Conservation (phyloP, 495 filamentous ascomycete species). For the Penicillium silybi region DNA sequence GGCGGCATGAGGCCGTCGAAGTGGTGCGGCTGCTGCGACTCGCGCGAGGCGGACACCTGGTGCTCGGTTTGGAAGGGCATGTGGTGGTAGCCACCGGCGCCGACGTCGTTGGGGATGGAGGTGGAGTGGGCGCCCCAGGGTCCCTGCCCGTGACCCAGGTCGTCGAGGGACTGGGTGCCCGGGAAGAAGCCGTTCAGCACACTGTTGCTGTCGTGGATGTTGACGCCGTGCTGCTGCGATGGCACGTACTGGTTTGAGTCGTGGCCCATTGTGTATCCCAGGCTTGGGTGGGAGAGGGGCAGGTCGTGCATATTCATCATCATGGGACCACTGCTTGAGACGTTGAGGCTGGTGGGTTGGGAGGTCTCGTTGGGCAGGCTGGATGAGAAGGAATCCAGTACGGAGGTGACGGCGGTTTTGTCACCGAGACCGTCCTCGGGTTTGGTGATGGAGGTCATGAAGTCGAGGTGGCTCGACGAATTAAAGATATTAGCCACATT, state of each 20-base stretch:
- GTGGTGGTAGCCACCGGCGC: slow-evolving; percentile 31
- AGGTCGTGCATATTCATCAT: slow-evolving; percentile 44
- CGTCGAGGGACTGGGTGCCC: slow-evolving; percentile 34
- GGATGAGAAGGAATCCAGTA: slow-evolving; percentile 38
- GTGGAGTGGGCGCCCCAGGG: slow-evolving; percentile 35
- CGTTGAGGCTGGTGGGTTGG: slow-evolving; percentile 29
- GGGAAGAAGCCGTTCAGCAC: slow-evolving; percentile 35
- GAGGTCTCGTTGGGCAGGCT: slow-evolving; percentile 32
- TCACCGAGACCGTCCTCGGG: slow-evolving; percentile 36
- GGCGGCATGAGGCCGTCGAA: slow-evolving; percentile 37
- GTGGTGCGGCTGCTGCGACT: slow-evolving; percentile 32
- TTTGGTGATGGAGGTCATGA: slow-evolving; percentile 36
- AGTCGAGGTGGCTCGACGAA: slow-evolving; percentile 32
- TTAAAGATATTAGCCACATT: slow-evolving; percentile 37
- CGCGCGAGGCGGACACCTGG: slow-evolving; percentile 31
- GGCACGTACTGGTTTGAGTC: slow-evolving; percentile 36
- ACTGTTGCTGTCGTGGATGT: slow-evolving; percentile 36
- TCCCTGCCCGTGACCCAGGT: slow-evolving; percentile 32
- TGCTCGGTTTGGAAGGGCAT: slow-evolving; percentile 36
- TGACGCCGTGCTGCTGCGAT: slow-evolving; percentile 28
- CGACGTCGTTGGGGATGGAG: slow-evolving; percentile 32
- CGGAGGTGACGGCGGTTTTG: slow-evolving; percentile 39
- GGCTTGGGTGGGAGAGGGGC: slow-evolving; percentile 31
- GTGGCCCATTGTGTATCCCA: slow-evolving; percentile 33
- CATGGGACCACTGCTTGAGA: slow-evolving; percentile 27